Conservation (phyloP, 1,139 yeast species). For the Arxiozyma telluris region DNA sequence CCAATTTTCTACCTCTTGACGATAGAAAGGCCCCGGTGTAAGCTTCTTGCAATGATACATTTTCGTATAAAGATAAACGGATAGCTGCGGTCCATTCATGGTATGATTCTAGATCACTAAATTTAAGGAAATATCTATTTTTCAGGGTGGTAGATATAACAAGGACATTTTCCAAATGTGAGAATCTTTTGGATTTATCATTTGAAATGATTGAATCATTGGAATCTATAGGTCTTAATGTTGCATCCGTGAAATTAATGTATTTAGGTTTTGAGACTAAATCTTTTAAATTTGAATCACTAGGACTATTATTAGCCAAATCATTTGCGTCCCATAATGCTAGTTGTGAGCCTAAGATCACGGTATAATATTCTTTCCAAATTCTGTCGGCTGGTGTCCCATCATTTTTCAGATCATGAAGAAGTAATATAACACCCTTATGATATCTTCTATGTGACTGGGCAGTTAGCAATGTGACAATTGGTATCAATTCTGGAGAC, state of each 20-base stretch:
- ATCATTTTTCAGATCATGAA: slow-evolving; percentile 66
- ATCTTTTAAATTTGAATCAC: slow-evolving; percentile 42
- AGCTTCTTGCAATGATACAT: slow-evolving; percentile 77
- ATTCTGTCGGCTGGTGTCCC: slow-evolving; percentile 75
- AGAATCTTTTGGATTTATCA: slow-evolving; percentile 44
- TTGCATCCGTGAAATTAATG: slow-evolving; percentile 82
- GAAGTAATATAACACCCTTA: slow-evolving; percentile 65
- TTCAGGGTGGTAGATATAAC: slow-evolving; percentile 85
- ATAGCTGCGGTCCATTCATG: slow-evolving; percentile 71
- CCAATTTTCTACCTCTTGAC: slow-evolving; percentile 75
- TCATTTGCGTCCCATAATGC: slow-evolving; percentile 88
- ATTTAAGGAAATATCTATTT: slow-evolving; percentile 76
- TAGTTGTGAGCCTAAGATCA: slow-evolving; percentile 78
- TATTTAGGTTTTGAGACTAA: slow-evolving; percentile 63
- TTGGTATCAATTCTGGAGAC: slow-evolving; percentile 64
- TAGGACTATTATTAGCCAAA: slow-evolving; percentile 39
- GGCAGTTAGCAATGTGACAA: slow-evolving; percentile 61
- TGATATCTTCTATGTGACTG: slow-evolving; percentile 64
- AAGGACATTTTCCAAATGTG: slow-evolving; percentile 59
- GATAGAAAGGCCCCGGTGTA: slow-evolving; percentile 90
- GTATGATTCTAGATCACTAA: slow-evolving; percentile 49
- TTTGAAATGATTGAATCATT: slow-evolving; percentile 79
- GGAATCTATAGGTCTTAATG: slow-evolving; percentile 62
- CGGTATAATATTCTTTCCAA: slow-evolving; percentile 92
- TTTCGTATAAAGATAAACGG: slow-evolving; percentile 70